Percentiles rank a stretch among this genome's conserved stretches.
These are phyloP conservation scores for Elasticomyces elasticus DNA, from an alignment of 495 filamentous ascomycete genomes.

Conservation along the genomic window DNA sequence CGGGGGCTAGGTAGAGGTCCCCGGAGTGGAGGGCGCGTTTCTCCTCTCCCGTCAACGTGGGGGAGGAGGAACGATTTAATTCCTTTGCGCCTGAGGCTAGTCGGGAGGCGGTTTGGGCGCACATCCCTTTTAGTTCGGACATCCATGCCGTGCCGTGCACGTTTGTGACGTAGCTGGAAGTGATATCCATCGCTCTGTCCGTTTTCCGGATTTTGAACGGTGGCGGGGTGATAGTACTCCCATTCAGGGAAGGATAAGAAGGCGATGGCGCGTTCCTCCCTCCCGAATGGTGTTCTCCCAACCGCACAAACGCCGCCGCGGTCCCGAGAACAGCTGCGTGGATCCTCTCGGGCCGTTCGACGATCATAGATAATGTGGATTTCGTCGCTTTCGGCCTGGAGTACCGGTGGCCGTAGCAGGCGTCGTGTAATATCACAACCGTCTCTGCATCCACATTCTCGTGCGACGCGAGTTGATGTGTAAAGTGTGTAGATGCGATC, in stretches of 20 bases:
- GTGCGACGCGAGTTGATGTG: slow-evolving; percentile 57
- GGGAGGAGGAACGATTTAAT: slow-evolving; percentile 40
- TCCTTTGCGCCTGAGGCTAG: slow-evolving; percentile 67
- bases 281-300: slow-evolving; percentile 70
- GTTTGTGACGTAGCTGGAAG: slow-evolving; percentile 60
- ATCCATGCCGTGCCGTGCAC: slow-evolving; percentile 85
- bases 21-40: slow-evolving; percentile 58
- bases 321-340: slow-evolving; percentile 74
- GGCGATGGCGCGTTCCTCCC: slow-evolving; percentile 55
- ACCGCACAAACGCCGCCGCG: slow-evolving; percentile 74
- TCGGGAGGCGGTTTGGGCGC: slow-evolving; percentile 61
- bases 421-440: slow-evolving; percentile 77
- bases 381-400: slow-evolving; percentile 67
- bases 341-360: slow-evolving; percentile 86
- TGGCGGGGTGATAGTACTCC: slow-evolving; percentile 42
- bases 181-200: slow-evolving; percentile 50
- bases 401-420: slow-evolving; percentile 86
- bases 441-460: slow-evolving; percentile 51
- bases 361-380: slow-evolving; percentile 58
- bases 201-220: slow-evolving; percentile 79
- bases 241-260: no score
- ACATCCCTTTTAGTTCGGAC: slow-evolving; percentile 80
- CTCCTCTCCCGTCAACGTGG: slow-evolving; percentile 35
- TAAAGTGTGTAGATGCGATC: slow-evolving; percentile 60
- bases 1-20: slow-evolving; percentile 79